Percentiles rank a stretch among this genome's conserved stretches.
These are phyloP conservation scores for Citropsis articulata DNA, from an alignment of 345 rosid species.

Conservation along the genomic window DNA sequence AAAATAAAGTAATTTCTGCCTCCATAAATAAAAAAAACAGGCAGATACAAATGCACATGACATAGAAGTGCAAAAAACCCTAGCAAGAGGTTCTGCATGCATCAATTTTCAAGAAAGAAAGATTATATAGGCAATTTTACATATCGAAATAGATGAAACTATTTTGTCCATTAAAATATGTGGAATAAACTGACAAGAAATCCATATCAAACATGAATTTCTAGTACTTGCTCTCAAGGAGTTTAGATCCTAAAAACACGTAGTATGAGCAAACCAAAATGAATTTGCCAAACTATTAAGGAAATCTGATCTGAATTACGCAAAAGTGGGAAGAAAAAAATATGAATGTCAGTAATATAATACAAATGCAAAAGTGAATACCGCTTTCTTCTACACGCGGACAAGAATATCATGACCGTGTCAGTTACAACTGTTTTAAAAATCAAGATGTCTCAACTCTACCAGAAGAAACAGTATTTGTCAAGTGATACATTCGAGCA, in stretches of 20 bases:
- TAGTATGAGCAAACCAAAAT: neutral
- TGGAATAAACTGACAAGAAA: neutral
- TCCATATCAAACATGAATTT: constrained; percentile 3
- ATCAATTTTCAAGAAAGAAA: neutral
- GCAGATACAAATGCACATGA: neutral
- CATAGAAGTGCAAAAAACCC: neutral
- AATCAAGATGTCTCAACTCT: constrained; percentile 16
- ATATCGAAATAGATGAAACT: neutral
- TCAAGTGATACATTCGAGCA: constrained; percentile 48
- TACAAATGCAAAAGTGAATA: constrained; percentile 7
- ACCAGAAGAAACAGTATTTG: constrained; percentile 18
- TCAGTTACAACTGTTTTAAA: constrained; percentile 21
- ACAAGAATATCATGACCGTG: constrained; percentile 15
- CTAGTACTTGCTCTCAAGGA: neutral
- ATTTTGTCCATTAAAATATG: neutral
- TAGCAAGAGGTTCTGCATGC: neutral
- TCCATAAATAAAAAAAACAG: neutral
- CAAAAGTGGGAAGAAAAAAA: neutral
- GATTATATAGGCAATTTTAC: neutral
- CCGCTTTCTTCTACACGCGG: neutral
- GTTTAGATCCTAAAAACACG: neutral
- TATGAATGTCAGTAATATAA: neutral
- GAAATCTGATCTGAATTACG: neutral
- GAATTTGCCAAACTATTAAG: neutral
- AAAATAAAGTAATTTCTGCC: neutral